Evolutionary conservation across 108 stramenopile species (phyloP).

Genomic region (Chaetoceros tenuissimus): DNA sequence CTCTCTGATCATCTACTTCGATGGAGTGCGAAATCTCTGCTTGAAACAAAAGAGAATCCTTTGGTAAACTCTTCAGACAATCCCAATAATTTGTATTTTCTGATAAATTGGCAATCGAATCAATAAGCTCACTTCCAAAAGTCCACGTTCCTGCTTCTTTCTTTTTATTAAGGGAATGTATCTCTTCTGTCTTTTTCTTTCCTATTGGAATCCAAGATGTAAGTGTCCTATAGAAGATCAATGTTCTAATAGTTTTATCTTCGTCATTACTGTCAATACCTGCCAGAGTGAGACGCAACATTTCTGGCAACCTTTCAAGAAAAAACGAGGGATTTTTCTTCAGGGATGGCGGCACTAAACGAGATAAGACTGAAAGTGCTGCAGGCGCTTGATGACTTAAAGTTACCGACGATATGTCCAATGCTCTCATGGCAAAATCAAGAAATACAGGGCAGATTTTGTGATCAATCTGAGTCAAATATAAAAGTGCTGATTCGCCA

Average conservation of each 20-base stretch:
- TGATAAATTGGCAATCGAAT: slow-evolving; percentile 21
- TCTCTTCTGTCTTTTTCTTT: neutral
- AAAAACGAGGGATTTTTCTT: slow-evolving; percentile 46
- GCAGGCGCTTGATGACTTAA: slow-evolving; percentile 84
- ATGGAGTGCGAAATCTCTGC: slow-evolving; percentile 15
- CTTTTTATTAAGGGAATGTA: neutral
- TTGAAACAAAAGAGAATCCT: slow-evolving; percentile 48
- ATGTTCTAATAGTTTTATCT: slow-evolving; percentile 77
- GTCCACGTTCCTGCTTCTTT: neutral
- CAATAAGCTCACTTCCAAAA: neutral
- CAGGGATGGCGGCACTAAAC: slow-evolving; percentile 61
- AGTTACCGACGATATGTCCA: slow-evolving; percentile 75
- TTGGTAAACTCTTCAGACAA: slow-evolving; percentile 46
- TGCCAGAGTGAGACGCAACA: slow-evolving; percentile 63
- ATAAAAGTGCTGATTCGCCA: slow-evolving; percentile 75
- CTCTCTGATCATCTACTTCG: slow-evolving; percentile 9
- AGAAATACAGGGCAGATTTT: slow-evolving; percentile 63
- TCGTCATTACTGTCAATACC: slow-evolving; percentile 90
- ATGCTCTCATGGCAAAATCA: slow-evolving; percentile 75
- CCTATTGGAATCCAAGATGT: slow-evolving; percentile 82
- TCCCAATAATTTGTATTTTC: slow-evolving; percentile 36
- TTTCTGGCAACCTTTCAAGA: slow-evolving; percentile 58
- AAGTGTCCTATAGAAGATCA: slow-evolving; percentile 74
- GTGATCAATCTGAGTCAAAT: slow-evolving; percentile 75
- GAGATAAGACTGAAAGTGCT: slow-evolving; percentile 61